Evolutionary conservation across 306 rosid species (phyloP), one percentile per base, ranked within the genome.

Genomic region (Rosa multiflora): DNA sequence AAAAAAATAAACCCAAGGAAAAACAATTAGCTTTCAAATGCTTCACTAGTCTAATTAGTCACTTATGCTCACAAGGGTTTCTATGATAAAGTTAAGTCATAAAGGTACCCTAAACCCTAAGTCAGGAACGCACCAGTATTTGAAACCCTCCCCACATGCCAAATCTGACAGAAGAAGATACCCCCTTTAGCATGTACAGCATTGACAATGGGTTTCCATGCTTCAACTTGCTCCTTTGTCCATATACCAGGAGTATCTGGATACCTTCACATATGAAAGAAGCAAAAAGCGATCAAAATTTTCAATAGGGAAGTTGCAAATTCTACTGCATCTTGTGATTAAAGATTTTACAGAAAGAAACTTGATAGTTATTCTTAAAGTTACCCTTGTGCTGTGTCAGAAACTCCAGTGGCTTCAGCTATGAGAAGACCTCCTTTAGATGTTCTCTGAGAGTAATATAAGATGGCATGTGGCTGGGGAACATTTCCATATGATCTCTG

Each of bases 121-220:
- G 10, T 11, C 67, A 51, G 15, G 40, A 39, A 67, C 55, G 15
- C 42, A 84, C 88, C 80, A 17, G 46, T 1, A 73, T 76, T 59
- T 10, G 92, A 87, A 82, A 76, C 84, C 84, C 85, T 84, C 43
- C 95, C 90, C 1, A 47, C 82, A 6, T 91, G 92, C 82, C 77
- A 62, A 70, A 88, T 53, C 67, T 88, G 92, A 81, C 87, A 84
- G 71, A 88, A 82, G 79, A 88, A 86, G 69, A 75, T 35, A 10
- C 87, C 86, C 1, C 90, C 92, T 70, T 82, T 84, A 26, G 77
- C 79, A 70, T 86, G 92, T 47, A 86, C 92, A 40, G 84, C 92
- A 49, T 88, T 82, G 0, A 88, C 88, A 35, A 83, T 81, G 4
- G 89, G 88, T 71, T 79, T 88, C 91, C 91, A 86, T 6, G 88